Evolutionary conservation across 768 basidiomycete species (phyloP).

Genomic region (Mrakia hoshinonis): DNA sequence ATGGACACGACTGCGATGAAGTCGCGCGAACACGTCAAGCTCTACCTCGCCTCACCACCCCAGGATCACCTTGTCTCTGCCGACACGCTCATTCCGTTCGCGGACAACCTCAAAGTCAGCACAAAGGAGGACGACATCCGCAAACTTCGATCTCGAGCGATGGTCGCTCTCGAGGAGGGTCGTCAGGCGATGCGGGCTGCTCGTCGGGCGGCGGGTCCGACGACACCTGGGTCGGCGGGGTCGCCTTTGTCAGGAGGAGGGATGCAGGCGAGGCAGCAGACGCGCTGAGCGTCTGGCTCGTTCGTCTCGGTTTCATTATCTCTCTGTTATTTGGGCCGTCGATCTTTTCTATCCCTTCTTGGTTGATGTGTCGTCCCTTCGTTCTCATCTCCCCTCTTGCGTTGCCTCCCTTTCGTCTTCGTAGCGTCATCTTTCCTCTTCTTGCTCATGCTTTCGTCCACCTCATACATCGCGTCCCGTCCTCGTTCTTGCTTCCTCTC

Average conservation of each 20-base stretch:
- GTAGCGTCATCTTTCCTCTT: background rate
- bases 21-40: conserved; percentile 1
- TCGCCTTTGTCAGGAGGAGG: background rate
- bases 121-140: conserved; percentile 25
- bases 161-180: conserved; percentile 7
- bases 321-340: background rate
- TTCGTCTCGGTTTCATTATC: background rate
- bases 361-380: no score
- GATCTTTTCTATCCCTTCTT: background rate
- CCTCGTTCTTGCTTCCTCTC: background rate
- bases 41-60: conserved; percentile 7
- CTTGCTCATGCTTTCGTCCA: background rate
- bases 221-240: background rate
- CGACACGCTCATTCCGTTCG: conserved; percentile 10
- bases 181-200: background rate
- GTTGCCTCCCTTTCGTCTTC: background rate
- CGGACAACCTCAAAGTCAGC: conserved; percentile 7
- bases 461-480: background rate
- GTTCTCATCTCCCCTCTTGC: background rate
- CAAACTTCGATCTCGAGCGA: conserved; percentile 6
- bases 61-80: conserved; percentile 22
- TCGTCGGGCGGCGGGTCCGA: background rate
- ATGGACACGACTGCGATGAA: background rate
- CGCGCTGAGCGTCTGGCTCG: background rate
- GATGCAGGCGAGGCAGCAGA: no score